Conservation (phyloP, 805 yeast species). For the Kazachstania psychrophila region DNA sequence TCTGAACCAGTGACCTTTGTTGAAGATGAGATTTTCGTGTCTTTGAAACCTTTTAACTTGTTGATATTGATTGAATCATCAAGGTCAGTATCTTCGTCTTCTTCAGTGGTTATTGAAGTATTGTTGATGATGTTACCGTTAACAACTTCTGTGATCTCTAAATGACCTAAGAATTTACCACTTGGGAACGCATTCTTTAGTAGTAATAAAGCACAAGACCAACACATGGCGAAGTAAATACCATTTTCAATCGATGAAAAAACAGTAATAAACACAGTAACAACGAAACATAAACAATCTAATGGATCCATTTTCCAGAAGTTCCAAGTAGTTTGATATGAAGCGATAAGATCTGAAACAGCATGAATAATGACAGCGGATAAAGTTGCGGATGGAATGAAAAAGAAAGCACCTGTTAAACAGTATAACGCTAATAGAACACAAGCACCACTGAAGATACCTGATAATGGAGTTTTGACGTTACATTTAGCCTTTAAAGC, state of each 20-base stretch:
- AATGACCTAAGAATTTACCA: constrained; percentile 75
- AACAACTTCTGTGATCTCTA: constrained; percentile 60
- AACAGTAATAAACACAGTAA: constrained; percentile 65
- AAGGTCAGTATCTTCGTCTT: background rate
- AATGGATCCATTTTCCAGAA: constrained; percentile 68
- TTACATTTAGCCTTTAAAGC: constrained; percentile 93
- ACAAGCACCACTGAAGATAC: constrained; percentile 81
- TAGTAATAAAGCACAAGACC: constrained; percentile 65
- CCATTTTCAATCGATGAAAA: constrained; percentile 79
- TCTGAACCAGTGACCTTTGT: background rate
- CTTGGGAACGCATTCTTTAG: constrained; percentile 71
- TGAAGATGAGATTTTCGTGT: background rate
- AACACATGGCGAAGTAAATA: constrained; percentile 81
- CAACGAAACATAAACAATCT: constrained; percentile 63
- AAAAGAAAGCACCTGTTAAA: constrained; percentile 74
- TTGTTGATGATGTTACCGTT: constrained; percentile 39
- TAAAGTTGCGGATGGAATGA: constrained; percentile 82
- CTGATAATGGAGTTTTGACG: constrained; percentile 89
- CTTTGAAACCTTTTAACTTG: background rate
- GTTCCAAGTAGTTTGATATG: constrained; percentile 54
- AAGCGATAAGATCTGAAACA: constrained; percentile 73
- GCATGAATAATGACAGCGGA: constrained; percentile 89
- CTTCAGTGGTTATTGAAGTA: constrained; percentile 4
- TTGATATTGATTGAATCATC: too few species aligned
- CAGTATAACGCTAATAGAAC: constrained; percentile 80